Evolutionary conservation across 2,329 filamentous ascomycete species (phyloP), one percentile per base, ranked within the genome.

Genomic region (Thermoascus crustaceus): DNA sequence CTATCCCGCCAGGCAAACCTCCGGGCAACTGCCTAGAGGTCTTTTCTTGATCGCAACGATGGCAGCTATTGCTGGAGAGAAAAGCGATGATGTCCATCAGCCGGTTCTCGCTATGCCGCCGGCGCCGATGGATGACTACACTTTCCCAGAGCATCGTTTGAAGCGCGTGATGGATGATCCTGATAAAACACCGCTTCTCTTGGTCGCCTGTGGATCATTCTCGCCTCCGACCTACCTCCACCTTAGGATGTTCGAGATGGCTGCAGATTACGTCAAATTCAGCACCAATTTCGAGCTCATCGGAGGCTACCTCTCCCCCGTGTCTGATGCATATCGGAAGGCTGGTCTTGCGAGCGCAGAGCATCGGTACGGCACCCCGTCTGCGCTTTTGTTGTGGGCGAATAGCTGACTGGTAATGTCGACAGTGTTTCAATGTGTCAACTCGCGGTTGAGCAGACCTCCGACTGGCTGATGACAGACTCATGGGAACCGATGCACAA

Each of bases 401-500:
- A 37, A 27, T 23, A 23, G n/a, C 17, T 26, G 8, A 34, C 7
- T 7, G 3, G 31, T 34, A 10, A 22, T 14, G 10, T 30, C 14
- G 31, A 39, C 38, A 77, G 75, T 48, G 74, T 91, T 45, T 78
- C 81, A 44, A 95, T 95, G 88, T 94, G 86, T 61, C 75, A 83
- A 50, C 69, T 93, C 23, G 87, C 86, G 5, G 80, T 86, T 16
- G 60, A 65, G 18, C 73, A 82, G 47, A 80, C 83, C 34, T 80
- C 80, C 33, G 77, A 78, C 49, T 87, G 83, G 80, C 69, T 93
- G 41, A 86, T 86, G 78, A 84, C 91, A 30, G 86, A 94, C 56
- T 78, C 83, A 0, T 93, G 84, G 81, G 88, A 94, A 68, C 83
- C 85, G n/a, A 69, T 82, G 50, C 79, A 93, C 63, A 76, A 80